Conservation (phyloP, 768 basidiomycete species). For the Phanerochaete sordida region DNA sequence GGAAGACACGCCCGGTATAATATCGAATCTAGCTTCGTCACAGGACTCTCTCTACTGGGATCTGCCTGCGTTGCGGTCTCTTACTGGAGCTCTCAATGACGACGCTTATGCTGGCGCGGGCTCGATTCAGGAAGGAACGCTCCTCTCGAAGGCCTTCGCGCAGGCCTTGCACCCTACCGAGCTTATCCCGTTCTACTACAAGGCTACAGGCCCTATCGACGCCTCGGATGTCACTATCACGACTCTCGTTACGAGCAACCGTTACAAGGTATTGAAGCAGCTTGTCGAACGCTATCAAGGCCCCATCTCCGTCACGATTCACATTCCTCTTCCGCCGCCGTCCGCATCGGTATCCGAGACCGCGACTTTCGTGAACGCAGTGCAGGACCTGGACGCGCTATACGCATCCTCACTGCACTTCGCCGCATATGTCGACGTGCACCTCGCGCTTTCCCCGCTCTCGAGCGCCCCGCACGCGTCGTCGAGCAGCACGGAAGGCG, state of each 20-base stretch:
- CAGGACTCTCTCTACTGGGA: slow-evolving; percentile 1
- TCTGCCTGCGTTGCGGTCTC: not conserved
- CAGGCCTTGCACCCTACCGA: slow-evolving; percentile 68
- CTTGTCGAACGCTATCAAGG: slow-evolving; percentile 80
- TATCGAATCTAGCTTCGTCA: not conserved
- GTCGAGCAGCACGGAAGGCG: slow-evolving; percentile 28
- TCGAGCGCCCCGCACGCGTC: slow-evolving; percentile 18
- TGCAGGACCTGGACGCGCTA: slow-evolving; percentile 61
- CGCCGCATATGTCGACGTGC: slow-evolving; percentile 73
- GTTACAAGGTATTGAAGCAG: slow-evolving; percentile 67
- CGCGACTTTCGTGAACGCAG: slow-evolving; percentile 34
- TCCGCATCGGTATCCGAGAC: slow-evolving; percentile 34
- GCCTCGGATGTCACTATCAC: slow-evolving; percentile 78
- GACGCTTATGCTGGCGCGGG: slow-evolving; percentile 10
- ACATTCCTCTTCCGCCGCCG: slow-evolving; percentile 51
- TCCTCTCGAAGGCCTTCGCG: slow-evolving; percentile 69
- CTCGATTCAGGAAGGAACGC: slow-evolving; percentile 43
- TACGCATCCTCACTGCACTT: slow-evolving; percentile 67
- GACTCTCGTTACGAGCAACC: slow-evolving; percentile 77
- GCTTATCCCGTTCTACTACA: slow-evolving; percentile 80
- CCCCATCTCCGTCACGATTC: slow-evolving; percentile 85
- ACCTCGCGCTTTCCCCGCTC: slow-evolving; percentile 79
- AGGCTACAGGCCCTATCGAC: slow-evolving; percentile 53
- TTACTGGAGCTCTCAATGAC: not conserved
- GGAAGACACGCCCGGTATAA: not conserved